A percentile compares a stretch with the other conserved stretches of the same genome.
phyloP scores from a whole-genome alignment of 2,329 filamentous ascomycete species.

The Bisporella sp. region DNA sequence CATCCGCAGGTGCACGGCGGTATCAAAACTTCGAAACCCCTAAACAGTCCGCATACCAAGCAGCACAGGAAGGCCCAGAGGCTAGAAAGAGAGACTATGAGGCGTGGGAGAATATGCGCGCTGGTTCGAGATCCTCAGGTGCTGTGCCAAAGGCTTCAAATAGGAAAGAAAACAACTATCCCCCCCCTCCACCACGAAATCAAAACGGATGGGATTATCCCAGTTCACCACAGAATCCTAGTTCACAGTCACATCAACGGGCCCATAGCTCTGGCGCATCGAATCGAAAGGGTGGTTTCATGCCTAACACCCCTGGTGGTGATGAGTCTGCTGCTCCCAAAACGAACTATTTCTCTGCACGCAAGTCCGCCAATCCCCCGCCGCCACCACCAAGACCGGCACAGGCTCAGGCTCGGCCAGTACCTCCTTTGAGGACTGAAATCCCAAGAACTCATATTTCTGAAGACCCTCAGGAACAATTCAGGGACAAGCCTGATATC shows the following conservation, averaged over 20 bases:
- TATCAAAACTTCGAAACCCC: slow-evolving; percentile 25
- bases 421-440: neutral
- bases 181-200: slow-evolving; percentile 17
- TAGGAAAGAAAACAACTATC: slow-evolving; percentile 7
- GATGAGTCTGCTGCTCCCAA: slow-evolving; percentile 27
- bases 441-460: slow-evolving; percentile 6
- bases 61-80: slow-evolving; percentile 23
- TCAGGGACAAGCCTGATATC: slow-evolving; percentile 30
- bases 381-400: slow-evolving; percentile 17
- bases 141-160: slow-evolving; percentile 16
- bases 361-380: slow-evolving; percentile 17
- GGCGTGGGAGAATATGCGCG: slow-evolving; percentile 27
- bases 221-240: slow-evolving; percentile 14
- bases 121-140: slow-evolving; percentile 1
- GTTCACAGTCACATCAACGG: slow-evolving; percentile 12
- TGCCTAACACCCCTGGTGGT: slow-evolving; percentile 23
- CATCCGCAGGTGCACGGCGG: slow-evolving; percentile 23
- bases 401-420: slow-evolving; percentile 1
- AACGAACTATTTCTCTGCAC: slow-evolving; percentile 23
- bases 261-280: slow-evolving; percentile 16
- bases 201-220: slow-evolving; percentile 16
- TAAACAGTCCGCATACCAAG: slow-evolving; percentile 18
- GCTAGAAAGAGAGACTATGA: slow-evolving; percentile 23
- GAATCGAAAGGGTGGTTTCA: slow-evolving; percentile 24
- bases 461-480: slow-evolving; percentile 40